These are phyloP conservation scores for Rosa persica DNA, from an alignment of 306 rosid species.

Conservation along the genomic window DNA sequence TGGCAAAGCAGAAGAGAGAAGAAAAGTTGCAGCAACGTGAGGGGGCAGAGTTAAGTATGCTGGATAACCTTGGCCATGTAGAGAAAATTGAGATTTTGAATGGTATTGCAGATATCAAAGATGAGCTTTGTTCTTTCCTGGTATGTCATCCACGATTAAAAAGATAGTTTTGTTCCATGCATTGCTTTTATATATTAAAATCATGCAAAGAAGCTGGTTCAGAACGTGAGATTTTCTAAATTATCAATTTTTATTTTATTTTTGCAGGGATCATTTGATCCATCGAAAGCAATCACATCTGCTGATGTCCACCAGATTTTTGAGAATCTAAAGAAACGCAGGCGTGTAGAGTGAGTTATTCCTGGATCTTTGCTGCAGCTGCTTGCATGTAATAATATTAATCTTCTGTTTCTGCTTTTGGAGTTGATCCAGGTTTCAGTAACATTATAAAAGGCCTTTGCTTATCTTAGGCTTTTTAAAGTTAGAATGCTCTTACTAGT, in stretches of 20 bases:
- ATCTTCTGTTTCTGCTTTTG: conserved; percentile 21
- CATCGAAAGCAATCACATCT: conserved; percentile 83
- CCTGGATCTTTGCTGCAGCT: conserved; percentile 21
- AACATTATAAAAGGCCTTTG: conserved; percentile 22
- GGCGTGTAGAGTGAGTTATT: conserved; percentile 59
- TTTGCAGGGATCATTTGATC: conserved; percentile 76
- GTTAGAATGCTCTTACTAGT: conserved; percentile 23
- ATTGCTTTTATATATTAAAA: not conserved
- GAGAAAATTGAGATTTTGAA: conserved; percentile 89
- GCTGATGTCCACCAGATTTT: conserved; percentile 86
- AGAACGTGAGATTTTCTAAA: conserved; percentile 7
- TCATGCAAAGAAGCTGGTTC: not conserved
- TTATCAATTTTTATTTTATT: not conserved
- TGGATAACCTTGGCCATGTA: conserved; percentile 80
- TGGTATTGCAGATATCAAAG: conserved; percentile 94
- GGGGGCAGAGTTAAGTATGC: conserved; percentile 66
- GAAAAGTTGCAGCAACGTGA: conserved; percentile 78
- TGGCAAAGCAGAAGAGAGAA: conserved; percentile 81
- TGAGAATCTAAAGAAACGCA: conserved; percentile 90
- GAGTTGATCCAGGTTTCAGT: conserved; percentile 24
- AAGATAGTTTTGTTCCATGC: not conserved
- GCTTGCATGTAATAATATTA: conserved; percentile 19
- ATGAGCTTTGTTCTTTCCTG: conserved; percentile 82
- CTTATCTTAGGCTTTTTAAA: conserved; percentile 31
- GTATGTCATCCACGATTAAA: conserved; percentile 36